phyloP scores from a whole-genome alignment of 169 alveolate species.

The Babesia caballi region DNA sequence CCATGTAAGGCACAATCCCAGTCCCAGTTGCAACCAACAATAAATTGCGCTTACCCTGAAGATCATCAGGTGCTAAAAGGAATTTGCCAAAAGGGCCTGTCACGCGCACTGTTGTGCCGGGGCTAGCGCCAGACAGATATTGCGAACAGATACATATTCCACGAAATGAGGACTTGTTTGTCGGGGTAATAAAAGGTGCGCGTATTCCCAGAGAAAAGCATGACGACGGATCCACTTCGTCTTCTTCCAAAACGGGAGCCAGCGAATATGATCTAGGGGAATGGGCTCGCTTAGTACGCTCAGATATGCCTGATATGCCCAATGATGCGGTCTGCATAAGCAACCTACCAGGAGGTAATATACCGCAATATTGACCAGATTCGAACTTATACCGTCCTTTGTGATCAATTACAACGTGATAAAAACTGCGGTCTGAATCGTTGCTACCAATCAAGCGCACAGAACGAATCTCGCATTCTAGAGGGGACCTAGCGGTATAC shows the following conservation, averaged over 20 bases:
- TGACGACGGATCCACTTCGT: constrained; percentile 7
- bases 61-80: constrained; percentile 18
- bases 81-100: constrained; percentile 57
- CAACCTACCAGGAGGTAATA: constrained; percentile 67
- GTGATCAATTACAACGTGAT: constrained; percentile 65
- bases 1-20: constrained; percentile 71
- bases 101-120: constrained; percentile 27
- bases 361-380: constrained; percentile 74
- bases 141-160: constrained; percentile 41
- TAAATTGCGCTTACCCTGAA: constrained; percentile 33
- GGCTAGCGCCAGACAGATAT: constrained; percentile 12
- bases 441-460: constrained; percentile 53
- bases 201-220: constrained; percentile 36
- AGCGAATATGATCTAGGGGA: constrained; percentile 58
- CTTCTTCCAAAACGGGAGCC: constrained; percentile 39
- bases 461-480: constrained; percentile 59
- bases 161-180: background rate
- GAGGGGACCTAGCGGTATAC: constrained; percentile 63
- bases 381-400: constrained; percentile 45
- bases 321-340: background rate
- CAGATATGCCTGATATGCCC: constrained; percentile 29
- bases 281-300: constrained; percentile 19
- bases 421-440: constrained; percentile 56
- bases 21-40: constrained; percentile 75
- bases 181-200: constrained; percentile 6